Evolutionary conservation across 73 alveolate species (phyloP).

Genomic region (Symbiodinium pilosum): DNA sequence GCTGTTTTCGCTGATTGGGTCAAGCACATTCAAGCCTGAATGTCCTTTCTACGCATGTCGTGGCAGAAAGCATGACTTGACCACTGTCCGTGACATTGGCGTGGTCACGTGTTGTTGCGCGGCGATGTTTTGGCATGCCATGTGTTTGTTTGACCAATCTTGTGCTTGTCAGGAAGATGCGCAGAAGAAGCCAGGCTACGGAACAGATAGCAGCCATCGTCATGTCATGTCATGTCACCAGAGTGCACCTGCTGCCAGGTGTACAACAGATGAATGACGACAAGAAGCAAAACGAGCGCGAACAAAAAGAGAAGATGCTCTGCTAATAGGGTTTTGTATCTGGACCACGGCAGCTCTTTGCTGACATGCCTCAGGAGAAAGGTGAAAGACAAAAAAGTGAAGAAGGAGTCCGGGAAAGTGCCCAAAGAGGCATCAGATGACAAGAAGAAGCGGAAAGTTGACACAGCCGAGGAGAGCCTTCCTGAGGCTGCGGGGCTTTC

Average conservation of each 20-base stretch:
- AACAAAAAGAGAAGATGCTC: neutral
- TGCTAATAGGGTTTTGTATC: neutral
- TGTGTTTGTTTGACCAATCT: no score
- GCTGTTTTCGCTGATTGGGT: no score
- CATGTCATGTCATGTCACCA: neutral
- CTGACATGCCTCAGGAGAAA: slow-evolving; percentile 17
- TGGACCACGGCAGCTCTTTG: no score
- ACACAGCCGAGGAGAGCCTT: neutral
- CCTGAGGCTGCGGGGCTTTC: neutral
- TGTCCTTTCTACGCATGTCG: no score
- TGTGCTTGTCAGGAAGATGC: no score
- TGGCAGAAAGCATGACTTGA: no score
- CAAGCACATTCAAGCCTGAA: no score
- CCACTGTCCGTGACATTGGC: no score
- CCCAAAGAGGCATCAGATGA: neutral
- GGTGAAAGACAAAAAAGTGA: slow-evolving; percentile 12
- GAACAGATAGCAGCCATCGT: neutral
- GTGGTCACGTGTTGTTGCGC: no score
- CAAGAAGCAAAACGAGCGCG: neutral
- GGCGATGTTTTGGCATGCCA: no score
- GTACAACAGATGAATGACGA: neutral
- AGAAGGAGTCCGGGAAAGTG: neutral
- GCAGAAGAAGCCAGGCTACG: neutral
- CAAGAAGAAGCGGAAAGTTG: neutral
- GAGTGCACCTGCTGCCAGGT: neutral